A percentile compares a stretch with the other conserved stretches of the same genome.
These are phyloP conservation scores for Lecanosticta acicola DNA, from an alignment of 2,329 filamentous ascomycete genomes.

Conservation along the genomic window DNA sequence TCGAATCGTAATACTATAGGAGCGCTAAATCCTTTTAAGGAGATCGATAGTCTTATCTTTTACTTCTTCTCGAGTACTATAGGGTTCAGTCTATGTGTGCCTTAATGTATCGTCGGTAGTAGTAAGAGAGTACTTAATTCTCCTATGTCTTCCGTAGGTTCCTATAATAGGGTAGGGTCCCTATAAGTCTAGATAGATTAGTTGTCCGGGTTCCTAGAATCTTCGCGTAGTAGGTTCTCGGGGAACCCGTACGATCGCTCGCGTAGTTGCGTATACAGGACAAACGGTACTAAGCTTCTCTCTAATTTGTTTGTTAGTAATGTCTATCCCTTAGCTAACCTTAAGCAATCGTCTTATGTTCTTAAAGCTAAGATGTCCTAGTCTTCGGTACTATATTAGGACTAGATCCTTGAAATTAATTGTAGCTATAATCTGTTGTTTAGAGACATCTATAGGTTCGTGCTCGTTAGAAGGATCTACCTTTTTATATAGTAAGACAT, in stretches of 20 bases:
- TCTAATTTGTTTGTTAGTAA: conserved; percentile 3
- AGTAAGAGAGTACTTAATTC: neutral
- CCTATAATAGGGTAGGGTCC: conserved; percentile 3
- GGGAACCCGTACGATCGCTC: conserved; percentile 1
- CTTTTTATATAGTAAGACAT: too few relatives aligned
- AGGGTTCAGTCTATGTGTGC: neutral
- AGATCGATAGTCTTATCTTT: too few relatives aligned
- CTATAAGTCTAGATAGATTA: conserved; percentile 3
- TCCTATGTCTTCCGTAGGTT: neutral
- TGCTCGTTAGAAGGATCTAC: too few relatives aligned
- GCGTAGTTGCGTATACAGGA: neutral
- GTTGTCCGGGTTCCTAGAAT: neutral
- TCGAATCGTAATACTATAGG: too few relatives aligned
- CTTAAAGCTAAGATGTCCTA: conserved; percentile 1
- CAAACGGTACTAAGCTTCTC: conserved; percentile 1
- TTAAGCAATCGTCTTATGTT: conserved; percentile 3
- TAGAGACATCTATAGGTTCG: too few relatives aligned
- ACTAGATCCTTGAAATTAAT: too few relatives aligned
- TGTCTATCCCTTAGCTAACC: conserved; percentile 1
- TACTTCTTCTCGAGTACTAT: too few relatives aligned
- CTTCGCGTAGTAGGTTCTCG: conserved; percentile 1
- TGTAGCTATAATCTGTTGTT: too few relatives aligned
- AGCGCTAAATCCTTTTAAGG: too few relatives aligned
- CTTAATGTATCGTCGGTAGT: conserved; percentile 1
- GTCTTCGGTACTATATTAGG: conserved; percentile 4